A percentile compares a stretch with the other conserved stretches of the same genome.
Evolutionary conservation across 2,329 filamentous ascomycete genomes (phyloP).

Genomic region (Colletotrichum truncatum): DNA sequence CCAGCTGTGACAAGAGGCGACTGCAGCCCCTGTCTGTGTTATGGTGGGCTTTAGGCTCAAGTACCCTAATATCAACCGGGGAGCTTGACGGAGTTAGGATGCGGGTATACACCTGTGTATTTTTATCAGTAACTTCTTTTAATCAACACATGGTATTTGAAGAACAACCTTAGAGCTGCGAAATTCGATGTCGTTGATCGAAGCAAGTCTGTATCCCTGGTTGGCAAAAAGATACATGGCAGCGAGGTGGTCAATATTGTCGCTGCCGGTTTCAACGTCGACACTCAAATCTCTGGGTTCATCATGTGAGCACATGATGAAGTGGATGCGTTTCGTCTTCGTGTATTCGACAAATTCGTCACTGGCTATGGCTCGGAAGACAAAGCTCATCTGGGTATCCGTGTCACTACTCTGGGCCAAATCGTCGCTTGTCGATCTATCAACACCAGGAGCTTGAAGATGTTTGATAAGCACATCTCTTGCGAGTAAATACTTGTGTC

Average conservation of each 20-base stretch:
- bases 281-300: not conserved
- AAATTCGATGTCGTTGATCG: conserved; percentile 72
- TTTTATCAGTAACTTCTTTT: not conserved
- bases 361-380: conserved; percentile 1
- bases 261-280: not conserved
- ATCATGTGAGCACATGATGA: conserved; percentile 59
- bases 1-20: not conserved
- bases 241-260: conserved; percentile 38
- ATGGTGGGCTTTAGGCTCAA: not conserved
- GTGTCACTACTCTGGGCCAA: conserved; percentile 57
- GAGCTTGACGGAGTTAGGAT: not conserved
- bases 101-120: not conserved
- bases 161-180: conserved; percentile 68
- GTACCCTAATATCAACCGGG: not conserved
- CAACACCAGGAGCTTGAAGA: conserved; percentile 43
- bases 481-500: conserved; percentile 67
- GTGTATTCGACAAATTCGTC: conserved; percentile 65
- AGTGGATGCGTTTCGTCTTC: conserved; percentile 63
- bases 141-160: accelerated
- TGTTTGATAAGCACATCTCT: conserved; percentile 73
- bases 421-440: not conserved
- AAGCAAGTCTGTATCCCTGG: conserved; percentile 67
- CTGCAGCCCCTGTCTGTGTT: not conserved
- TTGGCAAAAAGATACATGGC: conserved; percentile 65
- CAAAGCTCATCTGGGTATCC: conserved; percentile 32